These are phyloP conservation scores for Termitomyces sp. DNA, from an alignment of 768 basidiomycete genomes.

Conservation along the genomic window DNA sequence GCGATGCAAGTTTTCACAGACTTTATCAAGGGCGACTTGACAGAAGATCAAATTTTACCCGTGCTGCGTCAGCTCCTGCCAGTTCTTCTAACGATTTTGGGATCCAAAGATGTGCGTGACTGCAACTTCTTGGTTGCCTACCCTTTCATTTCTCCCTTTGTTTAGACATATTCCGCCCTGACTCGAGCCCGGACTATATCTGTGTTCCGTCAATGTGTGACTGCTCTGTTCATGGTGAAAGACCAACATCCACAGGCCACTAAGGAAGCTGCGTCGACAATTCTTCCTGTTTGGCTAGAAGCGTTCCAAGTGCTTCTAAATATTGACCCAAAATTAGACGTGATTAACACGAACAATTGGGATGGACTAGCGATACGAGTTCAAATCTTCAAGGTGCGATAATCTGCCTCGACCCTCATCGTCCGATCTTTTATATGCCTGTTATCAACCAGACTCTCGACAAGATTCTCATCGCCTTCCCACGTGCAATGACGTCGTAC, in stretches of 20 bases:
- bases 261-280: constrained; percentile 71
- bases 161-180: constrained; percentile 62
- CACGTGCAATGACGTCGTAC: constrained; percentile 59
- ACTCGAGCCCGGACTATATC: constrained; percentile 83
- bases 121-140: not conserved
- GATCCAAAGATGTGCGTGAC: constrained; percentile 57
- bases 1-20: constrained; percentile 96
- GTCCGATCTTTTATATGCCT: not conserved
- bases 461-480: constrained; percentile 76
- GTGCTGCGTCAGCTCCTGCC: constrained; percentile 88
- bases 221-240: constrained; percentile 91
- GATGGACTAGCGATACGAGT: constrained; percentile 74
- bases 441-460: constrained; percentile 60
- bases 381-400: constrained; percentile 77
- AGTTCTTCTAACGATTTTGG: constrained; percentile 75
- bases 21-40: constrained; percentile 87
- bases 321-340: constrained; percentile 58
- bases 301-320: constrained; percentile 77
- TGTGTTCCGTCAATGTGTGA: constrained; percentile 87
- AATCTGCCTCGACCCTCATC: not conserved
- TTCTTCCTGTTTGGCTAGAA: constrained; percentile 89
- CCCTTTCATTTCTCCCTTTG: not conserved
- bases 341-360: constrained; percentile 60
- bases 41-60: constrained; percentile 92
- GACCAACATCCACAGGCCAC: constrained; percentile 86